A percentile compares a stretch with the other conserved stretches of the same genome.
These are phyloP conservation scores for Hevea brasiliensis DNA, from an alignment of 345 rosid species.

Conservation along the genomic window DNA sequence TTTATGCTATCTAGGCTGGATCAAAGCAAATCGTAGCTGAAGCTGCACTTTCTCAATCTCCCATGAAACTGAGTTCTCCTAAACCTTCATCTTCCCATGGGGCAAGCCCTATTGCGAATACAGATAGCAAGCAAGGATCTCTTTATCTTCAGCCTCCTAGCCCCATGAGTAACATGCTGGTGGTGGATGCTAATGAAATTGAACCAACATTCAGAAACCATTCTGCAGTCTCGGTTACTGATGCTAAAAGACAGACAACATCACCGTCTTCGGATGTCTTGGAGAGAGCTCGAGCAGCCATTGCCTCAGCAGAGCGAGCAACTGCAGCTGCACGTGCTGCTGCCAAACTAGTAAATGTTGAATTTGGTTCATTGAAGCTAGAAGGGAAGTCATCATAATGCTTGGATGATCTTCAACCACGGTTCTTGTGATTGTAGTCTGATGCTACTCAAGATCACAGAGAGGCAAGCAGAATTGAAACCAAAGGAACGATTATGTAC, in stretches of 20 bases:
- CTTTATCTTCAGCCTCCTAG: slow-evolving; percentile 32
- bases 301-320: slow-evolving; percentile 83
- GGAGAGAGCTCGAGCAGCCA: slow-evolving; percentile 82
- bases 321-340: slow-evolving; percentile 86
- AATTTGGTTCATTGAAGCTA: slow-evolving; percentile 40
- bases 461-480: background rate
- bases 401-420: background rate
- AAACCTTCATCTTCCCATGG: slow-evolving; percentile 45
- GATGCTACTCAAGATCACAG: background rate
- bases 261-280: slow-evolving; percentile 52
- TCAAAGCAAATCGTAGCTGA: slow-evolving; percentile 52
- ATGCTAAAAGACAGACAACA: slow-evolving; percentile 30
- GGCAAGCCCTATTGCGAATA: slow-evolving; percentile 25
- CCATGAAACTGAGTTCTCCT: slow-evolving; percentile 30
- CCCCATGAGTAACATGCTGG: slow-evolving; percentile 19
- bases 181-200: slow-evolving; percentile 30
- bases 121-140: slow-evolving; percentile 34
- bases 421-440: background rate
- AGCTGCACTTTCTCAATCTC: slow-evolving; percentile 40
- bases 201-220: slow-evolving; percentile 30
- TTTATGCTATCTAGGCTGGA: slow-evolving; percentile 54
- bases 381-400: slow-evolving; percentile 35
- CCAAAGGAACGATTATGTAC: background rate
- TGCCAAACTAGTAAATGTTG: slow-evolving; percentile 62
- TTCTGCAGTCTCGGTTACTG: slow-evolving; percentile 18